Evolutionary conservation across 2,329 filamentous ascomycete species (phyloP).

Genomic region (Fusarium xylarioides): DNA sequence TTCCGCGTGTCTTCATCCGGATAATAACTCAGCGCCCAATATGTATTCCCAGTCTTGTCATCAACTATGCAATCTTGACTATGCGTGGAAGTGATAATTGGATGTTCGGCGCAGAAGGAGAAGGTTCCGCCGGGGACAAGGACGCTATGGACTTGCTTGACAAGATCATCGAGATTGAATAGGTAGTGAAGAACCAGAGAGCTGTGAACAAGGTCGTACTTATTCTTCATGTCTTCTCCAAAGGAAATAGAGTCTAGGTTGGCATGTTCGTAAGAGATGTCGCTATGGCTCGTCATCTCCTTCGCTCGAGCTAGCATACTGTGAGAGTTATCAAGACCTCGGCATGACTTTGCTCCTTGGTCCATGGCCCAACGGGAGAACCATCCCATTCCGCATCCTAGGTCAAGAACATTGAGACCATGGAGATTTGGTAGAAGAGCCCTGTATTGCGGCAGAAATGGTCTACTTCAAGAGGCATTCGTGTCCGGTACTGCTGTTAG

Average conservation of each 20-base stretch:
- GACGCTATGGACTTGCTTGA: background rate
- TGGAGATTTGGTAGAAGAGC: background rate
- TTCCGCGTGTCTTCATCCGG: background rate
- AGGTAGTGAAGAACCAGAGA: background rate
- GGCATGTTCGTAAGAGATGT: background rate
- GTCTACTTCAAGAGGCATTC: background rate
- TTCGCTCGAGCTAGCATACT: background rate
- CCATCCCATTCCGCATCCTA: background rate
- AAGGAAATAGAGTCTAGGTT: fast-evolving
- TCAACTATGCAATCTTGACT: background rate
- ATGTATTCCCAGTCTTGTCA: background rate
- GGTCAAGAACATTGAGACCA: background rate
- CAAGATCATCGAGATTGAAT: background rate
- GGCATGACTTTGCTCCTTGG: background rate
- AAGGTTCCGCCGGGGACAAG: background rate
- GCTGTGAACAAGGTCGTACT: background rate
- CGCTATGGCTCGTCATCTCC: background rate
- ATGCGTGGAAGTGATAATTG: background rate
- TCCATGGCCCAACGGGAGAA: background rate
- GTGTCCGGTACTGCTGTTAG: conserved; percentile 1
- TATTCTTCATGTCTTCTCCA: background rate
- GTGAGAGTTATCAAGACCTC: background rate
- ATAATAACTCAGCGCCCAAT: background rate
- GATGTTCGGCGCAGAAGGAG: background rate
- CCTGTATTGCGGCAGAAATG: background rate